Evolutionary conservation across 1,284 basidiomycete species (phyloP), one percentile per base, ranked within the genome.

Genomic region (Macrocystidia cucumis): DNA sequence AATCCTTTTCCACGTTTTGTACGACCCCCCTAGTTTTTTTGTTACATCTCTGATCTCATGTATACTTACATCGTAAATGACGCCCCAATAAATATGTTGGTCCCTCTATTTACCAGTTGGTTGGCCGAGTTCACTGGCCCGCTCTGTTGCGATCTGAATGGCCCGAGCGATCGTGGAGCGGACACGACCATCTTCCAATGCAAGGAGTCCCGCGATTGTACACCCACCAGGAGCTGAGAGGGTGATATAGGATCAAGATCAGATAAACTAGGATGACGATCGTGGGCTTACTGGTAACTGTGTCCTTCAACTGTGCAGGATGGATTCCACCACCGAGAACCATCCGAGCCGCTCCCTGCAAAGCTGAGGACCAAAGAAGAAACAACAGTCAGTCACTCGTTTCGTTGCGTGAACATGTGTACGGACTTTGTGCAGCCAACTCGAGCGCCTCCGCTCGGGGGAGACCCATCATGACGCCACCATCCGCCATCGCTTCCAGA

Each of bases 381-480:
- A 17, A 14, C 31, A 17, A 32, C 23, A 7, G n/a, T n/a, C n/a
- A n/a, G n/a, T n/a, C n/a, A n/a, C n/a, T n/a, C n/a, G n/a, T n/a
- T n/a, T n/a, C n/a, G n/a, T n/a, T n/a, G n/a, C n/a, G n/a, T n/a
- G n/a, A n/a, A n/a, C n/a, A 1, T 3, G 12, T 9, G 13, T 6
- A 41, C 80, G 54, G 58, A 95, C 92, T 93, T 63, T 99, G 96
- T 32, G 95, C 85, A 29, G 96, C 95, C 35, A 98, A 64, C 56
- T 98, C 96, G 24, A 98, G 60, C 3, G 96, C 93, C 59, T 98
- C 95, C 1, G 81, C 74, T 42, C 96, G 72, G 2, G 96, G 96
- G 30, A 99, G 66, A 18, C 96, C 96, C 96, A 98, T 98, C 96
- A 99, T 98, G 28, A 98, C 96, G 20, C 91, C 96, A 21, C 96